phyloP scores from a whole-genome alignment of 2,329 filamentous ascomycete species.

The Coniochaeta prunicola region DNA sequence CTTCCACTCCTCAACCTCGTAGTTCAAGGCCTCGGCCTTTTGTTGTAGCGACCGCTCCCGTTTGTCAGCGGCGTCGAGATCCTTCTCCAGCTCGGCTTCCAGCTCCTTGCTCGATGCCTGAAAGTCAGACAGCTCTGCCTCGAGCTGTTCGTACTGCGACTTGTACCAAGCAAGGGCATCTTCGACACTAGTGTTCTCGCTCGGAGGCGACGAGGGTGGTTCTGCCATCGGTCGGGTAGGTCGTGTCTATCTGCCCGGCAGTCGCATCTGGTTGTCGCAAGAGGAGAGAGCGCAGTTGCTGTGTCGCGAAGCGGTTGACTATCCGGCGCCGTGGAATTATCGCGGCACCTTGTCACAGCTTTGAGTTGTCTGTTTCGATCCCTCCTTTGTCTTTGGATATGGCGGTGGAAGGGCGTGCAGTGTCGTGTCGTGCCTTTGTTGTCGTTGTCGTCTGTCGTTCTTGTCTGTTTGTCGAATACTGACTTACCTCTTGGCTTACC shows the following conservation, averaged over 20 bases:
- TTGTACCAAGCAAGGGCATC: conserved; percentile 94
- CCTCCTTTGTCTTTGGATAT: neutral
- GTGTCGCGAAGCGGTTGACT: neutral
- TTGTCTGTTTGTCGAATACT: neutral
- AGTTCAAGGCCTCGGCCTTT: conserved; percentile 76
- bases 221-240: conserved; percentile 40
- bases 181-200: conserved; percentile 48
- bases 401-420: neutral
- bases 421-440: neutral
- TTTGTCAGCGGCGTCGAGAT: conserved; percentile 92
- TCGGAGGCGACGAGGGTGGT: conserved; percentile 55
- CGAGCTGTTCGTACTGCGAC: conserved; percentile 85
- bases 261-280: conserved; percentile 2
- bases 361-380: neutral
- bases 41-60: conserved; percentile 78
- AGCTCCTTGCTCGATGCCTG: conserved; percentile 90
- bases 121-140: conserved; percentile 87
- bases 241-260: neutral
- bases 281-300: neutral
- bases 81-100: conserved; percentile 90
- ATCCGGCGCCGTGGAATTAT: neutral
- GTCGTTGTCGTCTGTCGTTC: neutral
- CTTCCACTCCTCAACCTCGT: conserved; percentile 98
- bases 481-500: neutral
- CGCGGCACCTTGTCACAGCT: neutral